Conservation (phyloP, 2,329 filamentous ascomycete species). For the Phaeosphaeriaceae sp. region DNA sequence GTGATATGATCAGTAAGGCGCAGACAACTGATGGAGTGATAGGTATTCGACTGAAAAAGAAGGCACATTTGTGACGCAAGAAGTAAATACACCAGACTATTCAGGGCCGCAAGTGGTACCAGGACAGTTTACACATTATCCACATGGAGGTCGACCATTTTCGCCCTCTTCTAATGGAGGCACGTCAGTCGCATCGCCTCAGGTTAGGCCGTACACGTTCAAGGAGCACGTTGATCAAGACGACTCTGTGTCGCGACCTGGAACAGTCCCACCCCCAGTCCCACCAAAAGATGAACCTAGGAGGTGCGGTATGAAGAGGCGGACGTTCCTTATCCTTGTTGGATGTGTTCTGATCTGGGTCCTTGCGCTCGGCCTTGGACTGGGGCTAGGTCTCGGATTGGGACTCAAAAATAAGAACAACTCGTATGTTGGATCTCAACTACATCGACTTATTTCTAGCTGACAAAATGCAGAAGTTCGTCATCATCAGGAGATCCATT, state of each 20-base stretch:
- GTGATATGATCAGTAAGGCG: not conserved
- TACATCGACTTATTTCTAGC: not conserved
- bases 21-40: slow-evolving; percentile 11
- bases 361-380: slow-evolving; percentile 45
- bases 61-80: slow-evolving; percentile 15
- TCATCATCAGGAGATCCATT: slow-evolving; percentile 24
- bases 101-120: slow-evolving; percentile 33
- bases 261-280: slow-evolving; percentile 19
- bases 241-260: slow-evolving; percentile 18
- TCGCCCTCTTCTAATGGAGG: slow-evolving; percentile 27
- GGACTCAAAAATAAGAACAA: slow-evolving; percentile 37
- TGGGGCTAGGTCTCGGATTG: slow-evolving; percentile 48
- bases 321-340: slow-evolving; percentile 31
- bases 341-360: slow-evolving; percentile 34
- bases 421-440: slow-evolving; percentile 11
- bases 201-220: slow-evolving; percentile 28
- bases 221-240: slow-evolving; percentile 33
- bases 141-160: slow-evolving; percentile 18
- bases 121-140: slow-evolving; percentile 22
- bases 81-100: slow-evolving; percentile 26
- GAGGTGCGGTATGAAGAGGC: slow-evolving; percentile 35
- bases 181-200: slow-evolving; percentile 23
- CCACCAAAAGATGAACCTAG: slow-evolving; percentile 26
- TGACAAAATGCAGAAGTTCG: slow-evolving; percentile 7
- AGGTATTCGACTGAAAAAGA: slow-evolving; percentile 33